phyloP scores from a whole-genome alignment of 148 eudicot genomes.

The Vaccinium myrtillus region DNA sequence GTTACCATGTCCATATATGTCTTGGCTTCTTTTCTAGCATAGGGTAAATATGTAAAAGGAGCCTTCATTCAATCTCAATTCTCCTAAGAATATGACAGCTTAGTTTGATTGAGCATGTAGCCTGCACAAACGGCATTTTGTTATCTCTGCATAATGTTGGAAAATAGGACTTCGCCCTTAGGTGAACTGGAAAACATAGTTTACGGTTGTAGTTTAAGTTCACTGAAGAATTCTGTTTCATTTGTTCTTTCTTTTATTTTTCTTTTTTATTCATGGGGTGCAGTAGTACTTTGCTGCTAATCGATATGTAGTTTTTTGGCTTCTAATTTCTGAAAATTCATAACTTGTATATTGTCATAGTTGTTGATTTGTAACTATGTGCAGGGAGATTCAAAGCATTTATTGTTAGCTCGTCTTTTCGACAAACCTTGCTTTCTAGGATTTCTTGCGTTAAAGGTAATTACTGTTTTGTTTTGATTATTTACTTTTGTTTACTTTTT shows the following conservation, averaged over 20 bases:
- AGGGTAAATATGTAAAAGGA: not conserved
- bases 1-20: not conserved
- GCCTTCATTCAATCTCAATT: not conserved
- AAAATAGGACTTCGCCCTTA: not conserved
- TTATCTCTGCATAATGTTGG: not conserved
- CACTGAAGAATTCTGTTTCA: not conserved
- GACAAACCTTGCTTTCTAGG: conserved; percentile 98
- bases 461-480: not conserved
- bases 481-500: not conserved
- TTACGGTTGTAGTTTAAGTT: not conserved
- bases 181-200: not conserved
- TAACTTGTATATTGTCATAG: not conserved
- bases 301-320: not conserved
- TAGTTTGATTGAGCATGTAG: not conserved
- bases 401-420: conserved; percentile 84
- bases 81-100: not conserved
- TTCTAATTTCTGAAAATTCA: not conserved
- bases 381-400: conserved; percentile 77
- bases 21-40: not conserved
- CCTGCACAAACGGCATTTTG: not conserved
- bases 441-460: conserved; percentile 76
- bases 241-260: not conserved
- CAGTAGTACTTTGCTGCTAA: not conserved
- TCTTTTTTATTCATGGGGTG: not conserved
- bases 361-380: conserved; percentile 5